Conservation (phyloP, 208 protist genomes). For the Trypanosoma vivax region DNA sequence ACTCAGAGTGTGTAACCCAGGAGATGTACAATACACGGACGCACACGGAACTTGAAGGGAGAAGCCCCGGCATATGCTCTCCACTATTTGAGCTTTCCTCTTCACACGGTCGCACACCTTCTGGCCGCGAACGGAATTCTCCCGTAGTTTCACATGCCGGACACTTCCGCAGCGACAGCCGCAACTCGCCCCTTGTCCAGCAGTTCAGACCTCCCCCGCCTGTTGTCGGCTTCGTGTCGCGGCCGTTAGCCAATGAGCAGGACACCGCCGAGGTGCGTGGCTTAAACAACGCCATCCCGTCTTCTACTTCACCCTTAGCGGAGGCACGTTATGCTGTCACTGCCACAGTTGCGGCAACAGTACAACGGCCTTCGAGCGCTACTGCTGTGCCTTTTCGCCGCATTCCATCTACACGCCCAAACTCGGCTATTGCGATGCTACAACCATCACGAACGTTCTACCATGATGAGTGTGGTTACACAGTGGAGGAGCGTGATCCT, state of each 20-base stretch:
- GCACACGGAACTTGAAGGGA: background rate
- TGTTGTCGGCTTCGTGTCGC: constrained; percentile 6
- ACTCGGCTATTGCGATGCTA: constrained; percentile 12
- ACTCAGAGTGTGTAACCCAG: too few relatives aligned
- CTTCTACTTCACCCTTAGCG: constrained; percentile 30
- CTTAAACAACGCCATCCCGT: constrained; percentile 27
- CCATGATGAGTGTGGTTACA: constrained; percentile 22
- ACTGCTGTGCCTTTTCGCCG: background rate
- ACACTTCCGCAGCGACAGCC: constrained; percentile 6
- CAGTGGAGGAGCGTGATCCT: constrained; percentile 35
- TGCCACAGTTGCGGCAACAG: background rate
- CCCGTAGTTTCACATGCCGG: background rate
- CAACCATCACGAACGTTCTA: constrained; percentile 9
- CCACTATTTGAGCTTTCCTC: constrained; percentile 5
- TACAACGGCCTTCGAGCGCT: constrained; percentile 10
- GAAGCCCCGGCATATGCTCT: constrained; percentile 3
- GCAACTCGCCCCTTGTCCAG: constrained; percentile 3
- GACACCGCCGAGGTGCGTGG: constrained; percentile 16
- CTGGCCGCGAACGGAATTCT: constrained; percentile 1
- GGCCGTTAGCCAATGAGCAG: constrained; percentile 19
- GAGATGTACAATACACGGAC: constrained; percentile 7
- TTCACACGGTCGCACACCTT: constrained; percentile 7
- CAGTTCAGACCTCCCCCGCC: constrained; percentile 28
- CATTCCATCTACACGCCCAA: constrained; percentile 7
- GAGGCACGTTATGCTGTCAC: constrained; percentile 25